Percentiles rank a stretch among this genome's conserved stretches.
These are phyloP conservation scores for Colletotrichum lini DNA, from an alignment of 2,329 filamentous ascomycete species.

Conservation along the genomic window DNA sequence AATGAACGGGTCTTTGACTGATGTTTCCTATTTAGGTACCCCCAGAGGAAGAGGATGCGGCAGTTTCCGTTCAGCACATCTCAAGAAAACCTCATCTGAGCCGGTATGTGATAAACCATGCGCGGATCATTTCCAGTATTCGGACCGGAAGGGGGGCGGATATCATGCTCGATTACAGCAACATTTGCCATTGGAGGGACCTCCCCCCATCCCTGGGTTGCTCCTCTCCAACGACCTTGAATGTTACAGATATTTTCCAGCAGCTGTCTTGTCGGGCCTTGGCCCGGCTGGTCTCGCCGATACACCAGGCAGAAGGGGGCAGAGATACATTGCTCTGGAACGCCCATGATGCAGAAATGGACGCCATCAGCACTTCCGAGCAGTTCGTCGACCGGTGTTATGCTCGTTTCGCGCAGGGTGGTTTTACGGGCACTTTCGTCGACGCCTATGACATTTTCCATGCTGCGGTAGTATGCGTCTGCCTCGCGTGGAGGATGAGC, in stretches of 20 bases:
- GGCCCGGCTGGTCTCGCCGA: conserved; percentile 6
- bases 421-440: conserved; percentile 21
- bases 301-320: background rate
- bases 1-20: background rate
- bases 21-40: conserved; percentile 3
- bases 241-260: background rate
- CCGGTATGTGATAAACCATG: conserved; percentile 22
- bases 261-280: conserved; percentile 26
- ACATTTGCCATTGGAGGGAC: conserved; percentile 34
- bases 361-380: conserved; percentile 10
- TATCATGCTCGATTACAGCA: conserved; percentile 24
- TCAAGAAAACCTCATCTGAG: background rate
- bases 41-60: background rate
- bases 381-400: conserved; percentile 25
- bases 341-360: conserved; percentile 23
- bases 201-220: conserved; percentile 17
- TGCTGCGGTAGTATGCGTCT: conserved; percentile 24
- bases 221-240: background rate
- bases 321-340: background rate
- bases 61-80: background rate
- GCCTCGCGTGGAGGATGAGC: conserved; percentile 6
- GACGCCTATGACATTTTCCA: conserved; percentile 37
- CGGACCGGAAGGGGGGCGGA: background rate
- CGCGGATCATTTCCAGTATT: conserved; percentile 32
- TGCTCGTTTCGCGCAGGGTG: background rate